phyloP scores from a whole-genome alignment of 169 alveolate species.

The Hammondia hammondi region DNA sequence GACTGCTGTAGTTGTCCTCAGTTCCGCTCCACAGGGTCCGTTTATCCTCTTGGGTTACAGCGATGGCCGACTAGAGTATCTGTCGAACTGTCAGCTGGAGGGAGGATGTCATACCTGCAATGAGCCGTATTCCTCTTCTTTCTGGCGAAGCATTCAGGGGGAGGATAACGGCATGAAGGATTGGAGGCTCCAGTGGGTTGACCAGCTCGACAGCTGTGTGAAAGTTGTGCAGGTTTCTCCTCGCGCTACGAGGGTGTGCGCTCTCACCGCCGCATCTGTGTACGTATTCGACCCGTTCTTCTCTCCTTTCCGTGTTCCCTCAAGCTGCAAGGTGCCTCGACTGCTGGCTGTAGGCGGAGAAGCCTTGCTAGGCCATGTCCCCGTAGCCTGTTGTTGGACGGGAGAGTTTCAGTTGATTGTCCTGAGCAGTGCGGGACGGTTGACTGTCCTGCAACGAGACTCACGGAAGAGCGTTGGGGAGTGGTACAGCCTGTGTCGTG shows the following conservation, averaged over 20 bases:
- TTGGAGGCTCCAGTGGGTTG: neutral
- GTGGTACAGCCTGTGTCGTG: neutral
- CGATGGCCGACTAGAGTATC: conserved; percentile 19
- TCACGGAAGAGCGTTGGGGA: neutral
- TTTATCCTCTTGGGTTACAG: neutral
- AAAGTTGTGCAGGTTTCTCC: neutral
- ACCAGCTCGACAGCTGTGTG: neutral
- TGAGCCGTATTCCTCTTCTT: neutral
- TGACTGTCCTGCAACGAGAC: neutral
- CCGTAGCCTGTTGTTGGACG: conserved; percentile 30
- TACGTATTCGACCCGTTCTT: neutral
- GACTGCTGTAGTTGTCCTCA: neutral
- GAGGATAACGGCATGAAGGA: neutral
- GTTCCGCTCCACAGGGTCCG: neutral
- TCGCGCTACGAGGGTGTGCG: neutral
- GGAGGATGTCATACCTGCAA: neutral
- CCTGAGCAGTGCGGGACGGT: conserved; percentile 9
- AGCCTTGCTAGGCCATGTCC: conserved; percentile 25
- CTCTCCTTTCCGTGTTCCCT: neutral
- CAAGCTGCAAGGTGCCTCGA: neutral
- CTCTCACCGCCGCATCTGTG: neutral
- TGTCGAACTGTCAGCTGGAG: neutral
- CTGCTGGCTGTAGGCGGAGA: conserved; percentile 18
- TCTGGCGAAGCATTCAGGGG: neutral
- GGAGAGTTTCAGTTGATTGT: neutral